phyloP scores from a whole-genome alignment of 345 rosid genomes.

The Alliaria petiolata region DNA sequence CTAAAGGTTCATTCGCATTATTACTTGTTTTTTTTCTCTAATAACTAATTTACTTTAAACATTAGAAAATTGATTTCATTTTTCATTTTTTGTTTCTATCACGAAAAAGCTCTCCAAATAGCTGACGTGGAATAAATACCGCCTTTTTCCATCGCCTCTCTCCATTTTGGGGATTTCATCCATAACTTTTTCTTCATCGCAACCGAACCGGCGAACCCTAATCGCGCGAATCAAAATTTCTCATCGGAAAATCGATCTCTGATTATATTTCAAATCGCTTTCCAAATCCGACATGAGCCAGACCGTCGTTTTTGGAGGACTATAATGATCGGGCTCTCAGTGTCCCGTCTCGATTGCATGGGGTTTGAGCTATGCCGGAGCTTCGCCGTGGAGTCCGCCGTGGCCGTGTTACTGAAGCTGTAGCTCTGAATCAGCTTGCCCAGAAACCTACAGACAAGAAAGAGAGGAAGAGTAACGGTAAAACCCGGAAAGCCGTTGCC shows the following conservation, averaged over 20 bases:
- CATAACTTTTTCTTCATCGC: constrained; percentile 9
- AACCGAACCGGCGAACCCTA: constrained; percentile 36
- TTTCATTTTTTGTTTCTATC: neutral
- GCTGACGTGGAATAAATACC: constrained; percentile 28
- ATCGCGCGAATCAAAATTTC: neutral
- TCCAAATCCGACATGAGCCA: constrained; percentile 32
- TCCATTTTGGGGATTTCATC: constrained; percentile 15
- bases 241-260: constrained; percentile 26
- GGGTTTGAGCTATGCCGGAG: constrained; percentile 88
- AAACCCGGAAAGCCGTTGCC: constrained; percentile 40
- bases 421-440: constrained; percentile 22
- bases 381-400: constrained; percentile 82
- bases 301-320: constrained; percentile 5
- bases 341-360: constrained; percentile 58
- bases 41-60: neutral
- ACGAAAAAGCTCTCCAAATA: neutral
- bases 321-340: constrained; percentile 47
- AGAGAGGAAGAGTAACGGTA: constrained; percentile 33
- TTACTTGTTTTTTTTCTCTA: neutral
- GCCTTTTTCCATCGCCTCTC: constrained; percentile 13
- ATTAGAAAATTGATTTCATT: neutral
- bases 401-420: constrained; percentile 45
- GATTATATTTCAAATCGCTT: neutral
- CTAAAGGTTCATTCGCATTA: neutral
- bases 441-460: constrained; percentile 23